Evolutionary conservation across 129 eudicot genomes (phyloP).

Genomic region (Calendula officinalis): DNA sequence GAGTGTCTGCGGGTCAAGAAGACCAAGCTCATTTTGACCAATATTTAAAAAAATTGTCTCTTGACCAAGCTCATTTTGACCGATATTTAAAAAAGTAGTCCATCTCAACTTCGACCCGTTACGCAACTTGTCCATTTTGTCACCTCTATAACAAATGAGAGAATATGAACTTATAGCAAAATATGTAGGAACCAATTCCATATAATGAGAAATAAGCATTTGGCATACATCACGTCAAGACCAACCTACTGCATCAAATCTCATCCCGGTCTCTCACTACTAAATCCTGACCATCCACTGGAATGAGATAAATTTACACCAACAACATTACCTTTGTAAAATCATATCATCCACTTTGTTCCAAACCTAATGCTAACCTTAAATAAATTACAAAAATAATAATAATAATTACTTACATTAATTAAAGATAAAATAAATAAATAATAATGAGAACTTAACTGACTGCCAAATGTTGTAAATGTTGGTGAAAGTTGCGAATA

Average conservation of each 20-base stretch:
- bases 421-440: neutral
- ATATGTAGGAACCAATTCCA: conserved; percentile 69
- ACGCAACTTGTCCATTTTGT: neutral
- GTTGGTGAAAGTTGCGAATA: conserved; percentile 68
- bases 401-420: neutral
- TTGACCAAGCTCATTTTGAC: too few relatives aligned
- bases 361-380: conserved; percentile 84
- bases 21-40: too few relatives aligned
- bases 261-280: conserved; percentile 44
- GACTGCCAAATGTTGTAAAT: conserved; percentile 81
- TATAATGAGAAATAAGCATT: conserved; percentile 83
- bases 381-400: neutral
- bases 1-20: neutral
- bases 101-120: neutral
- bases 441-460: conserved; percentile 29
- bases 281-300: conserved; percentile 27
- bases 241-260: conserved; percentile 78
- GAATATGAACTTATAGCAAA: conserved; percentile 67
- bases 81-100: too few relatives aligned
- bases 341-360: conserved; percentile 86
- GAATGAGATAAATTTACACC: conserved; percentile 80
- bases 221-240: conserved; percentile 81
- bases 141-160: neutral
- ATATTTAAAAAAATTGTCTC: too few relatives aligned
- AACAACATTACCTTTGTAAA: conserved; percentile 55